These are phyloP conservation scores for Eucalyptus shirleyi DNA, from an alignment of 345 rosid genomes.

Conservation along the genomic window DNA sequence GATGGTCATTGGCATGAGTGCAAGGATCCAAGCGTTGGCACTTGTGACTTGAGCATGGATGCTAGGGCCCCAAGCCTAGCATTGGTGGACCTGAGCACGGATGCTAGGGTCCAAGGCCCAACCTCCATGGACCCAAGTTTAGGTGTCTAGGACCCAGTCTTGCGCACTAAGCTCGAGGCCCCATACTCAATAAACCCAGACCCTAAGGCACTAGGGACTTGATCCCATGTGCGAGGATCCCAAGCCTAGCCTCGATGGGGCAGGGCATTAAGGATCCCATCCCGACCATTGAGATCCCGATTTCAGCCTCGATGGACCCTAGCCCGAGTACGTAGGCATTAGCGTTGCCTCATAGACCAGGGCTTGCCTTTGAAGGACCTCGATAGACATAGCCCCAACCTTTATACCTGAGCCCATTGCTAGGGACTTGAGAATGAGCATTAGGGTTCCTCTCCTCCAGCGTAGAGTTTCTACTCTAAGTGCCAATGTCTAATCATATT, in stretches of 20 bases:
- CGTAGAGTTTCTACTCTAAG: neutral
- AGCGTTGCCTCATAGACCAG: rapidly evolving
- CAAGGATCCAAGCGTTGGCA: no score
- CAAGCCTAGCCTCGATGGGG: rapidly evolving
- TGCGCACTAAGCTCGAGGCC: no score
- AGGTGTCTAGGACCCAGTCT: neutral
- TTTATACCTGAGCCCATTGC: neutral
- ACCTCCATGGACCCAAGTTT: neutral
- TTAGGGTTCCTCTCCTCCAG: rapidly evolving
- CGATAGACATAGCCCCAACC: neutral
- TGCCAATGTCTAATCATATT: rapidly evolving
- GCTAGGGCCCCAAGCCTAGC: rapidly evolving
- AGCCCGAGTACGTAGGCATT: rapidly evolving
- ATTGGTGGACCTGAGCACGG: rapidly evolving
- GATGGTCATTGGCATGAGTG: no score
- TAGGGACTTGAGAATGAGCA: neutral
- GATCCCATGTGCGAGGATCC: neutral
- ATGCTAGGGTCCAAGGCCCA: neutral
- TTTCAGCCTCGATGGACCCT: neutral
- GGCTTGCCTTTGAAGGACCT: neutral
- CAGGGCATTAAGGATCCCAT: neutral
- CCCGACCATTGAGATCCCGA: neutral
- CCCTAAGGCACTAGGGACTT: neutral
- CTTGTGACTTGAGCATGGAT: no score
- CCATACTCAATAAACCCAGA: rapidly evolving